Base-by-base conservation (phyloP, 495 filamentous ascomycete genomes). In the Polyplosphaeria fusca region DNA sequence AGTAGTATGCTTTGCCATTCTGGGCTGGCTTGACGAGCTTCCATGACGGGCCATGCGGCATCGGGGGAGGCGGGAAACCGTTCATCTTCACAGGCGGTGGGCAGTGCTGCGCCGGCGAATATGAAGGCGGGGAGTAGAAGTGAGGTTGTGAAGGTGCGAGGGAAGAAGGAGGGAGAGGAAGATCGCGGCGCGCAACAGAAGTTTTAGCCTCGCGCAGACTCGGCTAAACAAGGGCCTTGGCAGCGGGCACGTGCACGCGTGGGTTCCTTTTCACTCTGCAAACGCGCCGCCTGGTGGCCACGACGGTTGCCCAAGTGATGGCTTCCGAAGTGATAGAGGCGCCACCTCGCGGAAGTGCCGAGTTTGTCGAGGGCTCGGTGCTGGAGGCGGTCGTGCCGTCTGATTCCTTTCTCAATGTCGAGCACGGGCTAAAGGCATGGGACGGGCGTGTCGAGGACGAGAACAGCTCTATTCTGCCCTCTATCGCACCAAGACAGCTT, bases 1-100 rank as follows among this genome's bases (percentile, higher is more conserved):
- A 95, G 68, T 95, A 98, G 73, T 98, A 98, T n/a, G 84, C 75
- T 46, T 89, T 81, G 37, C 93, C n/a, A n/a, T n/a, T n/a, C n/a
- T n/a, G n/a, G n/a, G n/a, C n/a, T n/a, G n/a, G n/a, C n/a, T n/a
- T n/a, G n/a, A n/a, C n/a, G n/a, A n/a, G n/a, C n/a, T n/a, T 85
- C 84, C 48, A 89, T 86, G 74, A 93, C 88, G 70, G 87, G 83
- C 93, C 92, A 96, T 23, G 83, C 58, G 32, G 28, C 9, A 20
- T 38, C 35, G 37, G 23, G 12, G 38, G 42, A 28, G 9, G 43
- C 19, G n/a, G n/a, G 7, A 39, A 77, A 46, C 81, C 78, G 68
- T 86, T 87, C 86, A 89, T 93, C 35, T 56, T 64, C 52, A 47
- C 55, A 43, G 47, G 59, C 9, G 38, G 12, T 5, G 26, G 5